Evolutionary conservation across 768 basidiomycete species (phyloP), one percentile per base, ranked within the genome.

Genomic region (Galerina marginata): DNA sequence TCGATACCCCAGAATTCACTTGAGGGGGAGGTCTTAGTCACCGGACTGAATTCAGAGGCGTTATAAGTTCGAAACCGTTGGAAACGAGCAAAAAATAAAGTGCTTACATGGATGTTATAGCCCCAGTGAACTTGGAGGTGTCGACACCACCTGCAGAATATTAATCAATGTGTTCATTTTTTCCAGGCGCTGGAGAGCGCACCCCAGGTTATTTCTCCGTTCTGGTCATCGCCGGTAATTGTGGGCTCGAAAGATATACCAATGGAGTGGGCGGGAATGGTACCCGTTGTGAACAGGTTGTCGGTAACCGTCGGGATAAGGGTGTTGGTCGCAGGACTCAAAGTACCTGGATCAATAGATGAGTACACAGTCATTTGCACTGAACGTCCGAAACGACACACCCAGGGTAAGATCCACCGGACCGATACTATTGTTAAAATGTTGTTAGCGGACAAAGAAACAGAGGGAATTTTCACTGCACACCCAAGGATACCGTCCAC

Each of bases 401-500:
- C 29, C 29, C 29, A 33, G 29, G 29, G 89, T 89, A 53, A 90
- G 76, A 53, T 72, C 79, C 7, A 74, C 72, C 14, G 89, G 89
- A 16, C 89, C 89, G 58, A 90, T 81, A n/a, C 87, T 90, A 45
- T 26, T 47, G 11, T 16, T 3, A 29, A 16, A 9, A 36, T 36
- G n/a, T 65, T 2, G 60, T 44, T 38, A 33, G 40, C 50, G 26
- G 40, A 54, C 16, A 2, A 39, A 15, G 20, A 9, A 3, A 20
- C 15, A 12, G 26, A 36, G 46, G 40, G 23, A 25, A 47, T 37
- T 11, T 20, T 38, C n/a, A 16, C 54, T 26, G 65, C 76, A 42
- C 71, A 88, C 86, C 88, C 88, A 15, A 90, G 62, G 60, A 90
- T 89, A 7, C 88, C 88, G 65, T 90, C 89, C 16, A 84, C 77